Evolutionary conservation across 768 basidiomycete genomes (phyloP), one percentile per base, ranked within the genome.

Genomic region (Mycena galericulata): DNA sequence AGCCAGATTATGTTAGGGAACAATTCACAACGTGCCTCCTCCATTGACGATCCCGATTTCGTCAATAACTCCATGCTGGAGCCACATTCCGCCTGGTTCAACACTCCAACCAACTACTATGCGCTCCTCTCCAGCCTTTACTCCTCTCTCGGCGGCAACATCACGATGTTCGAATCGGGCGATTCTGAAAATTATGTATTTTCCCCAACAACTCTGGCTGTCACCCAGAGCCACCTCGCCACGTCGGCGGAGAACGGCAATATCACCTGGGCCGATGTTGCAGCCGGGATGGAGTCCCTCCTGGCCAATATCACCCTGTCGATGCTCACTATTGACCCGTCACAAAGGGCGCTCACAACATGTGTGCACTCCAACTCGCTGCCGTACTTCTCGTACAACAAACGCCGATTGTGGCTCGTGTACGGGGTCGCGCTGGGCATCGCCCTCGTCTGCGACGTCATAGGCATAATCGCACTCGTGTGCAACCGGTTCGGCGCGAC

Each of bases 261-360:
- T 36, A 26, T 69, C n/a, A 69, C 50, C 26, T 69, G 68, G 63
- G 8, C n/a, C 17, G 24, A 20, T 12, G 34, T 34, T 32, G 17
- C 24, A 14, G 8, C 41, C n/a, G 36, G 5, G 12, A 43, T 69
- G 49, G 40, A 69, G 24, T 27, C 47, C 18, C 55, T 69, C 24
- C 18, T 69, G 17, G 11, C n/a, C 18, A 69, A 69, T 56, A 53
- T 64, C 40, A 38, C 62, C 1, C 68, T 64, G 41, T 69, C 66
- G 4, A 24, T 67, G 26, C 66, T 67, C 59, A 63, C 62, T 6
- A 30, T 67, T 12, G 67, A 68, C 32, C 47, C 62, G 18, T 9
- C n/a, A 17, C 62, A 63, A 18, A 58, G 41, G 14, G 29, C 49
- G 10, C 1, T 9, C 22, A 41, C 58, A 7, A 53, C 63, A 1